Evolutionary conservation across 2,329 filamentous ascomycete species (phyloP), one percentile per base, ranked within the genome.

Genomic region (Pseudocercospora eumusae): DNA sequence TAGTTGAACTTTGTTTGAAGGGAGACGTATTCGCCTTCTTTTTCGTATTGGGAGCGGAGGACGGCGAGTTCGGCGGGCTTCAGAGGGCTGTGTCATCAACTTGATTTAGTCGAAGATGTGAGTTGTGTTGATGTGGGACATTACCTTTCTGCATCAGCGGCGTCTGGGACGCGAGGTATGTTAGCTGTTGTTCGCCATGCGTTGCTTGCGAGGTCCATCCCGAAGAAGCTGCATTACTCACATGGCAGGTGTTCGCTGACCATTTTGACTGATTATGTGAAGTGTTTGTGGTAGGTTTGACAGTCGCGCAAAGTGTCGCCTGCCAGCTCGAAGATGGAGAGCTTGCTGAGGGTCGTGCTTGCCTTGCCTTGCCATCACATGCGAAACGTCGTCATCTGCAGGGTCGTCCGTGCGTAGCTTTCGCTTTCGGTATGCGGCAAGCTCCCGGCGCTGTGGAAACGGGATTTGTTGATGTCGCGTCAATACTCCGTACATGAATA

Each of bases 1-100:
- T 93, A 98, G 86, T 99, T 99, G 86, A 99, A 99, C 77, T 98
- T 98, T 65, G 95, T 99, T 79, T 99, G 95, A 44, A 99, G 86
- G 63, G 93, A 93, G 64, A 96, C 93, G 82, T 96, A 96, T 73
- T 96, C 91, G 69, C 93, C 95, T 80, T 99, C 95, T 76, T 96
- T 96, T 76, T 98, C 93, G 76, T 95, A 99, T 77, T 99, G 95
- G 64, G 91, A 84, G 68, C 93, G 91, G 58, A 99, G 84, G 66
- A 98, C 95, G 77, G 93, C 88, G 64, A 99, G 88, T 79, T 99
- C 95, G 56, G 91, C 90, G 60, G 91, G 87, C 79, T 95, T 96
- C 66, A 99, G 85, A 69, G 95, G 91, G 75, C 92, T 95, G 70
- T 62, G 2, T 2, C 25, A 15, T 28, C 8, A 36, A 5, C 4